Evolutionary conservation across 2,329 filamentous ascomycete species (phyloP).

Genomic region (Aspergillus hiratsukae): DNA sequence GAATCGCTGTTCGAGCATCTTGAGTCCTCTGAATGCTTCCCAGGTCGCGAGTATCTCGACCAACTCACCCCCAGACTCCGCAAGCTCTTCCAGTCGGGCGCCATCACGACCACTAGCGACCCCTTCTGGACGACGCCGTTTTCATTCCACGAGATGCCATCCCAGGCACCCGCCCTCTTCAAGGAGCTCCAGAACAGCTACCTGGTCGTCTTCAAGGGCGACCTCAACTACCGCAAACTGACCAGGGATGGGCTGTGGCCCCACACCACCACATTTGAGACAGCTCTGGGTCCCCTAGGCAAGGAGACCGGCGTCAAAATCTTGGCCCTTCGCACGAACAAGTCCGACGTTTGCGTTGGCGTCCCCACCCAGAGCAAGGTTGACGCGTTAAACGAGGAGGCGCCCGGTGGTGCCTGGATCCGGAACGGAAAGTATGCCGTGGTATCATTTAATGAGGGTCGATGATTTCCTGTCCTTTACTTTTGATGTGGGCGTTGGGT

Average conservation of each 20-base stretch:
- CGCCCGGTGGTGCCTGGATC: conserved; percentile 11
- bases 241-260: conserved; percentile 19
- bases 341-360: conserved; percentile 5
- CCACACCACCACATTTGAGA: conserved; percentile 13
- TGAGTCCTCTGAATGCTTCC: conserved; percentile 8
- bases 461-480: too few relatives aligned
- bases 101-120: conserved; percentile 9
- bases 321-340: too few relatives aligned
- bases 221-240: conserved; percentile 23
- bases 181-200: conserved; percentile 15
- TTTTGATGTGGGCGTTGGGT: too few relatives aligned
- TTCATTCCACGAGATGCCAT: conserved; percentile 11
- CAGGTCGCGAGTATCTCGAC: conserved; percentile 5
- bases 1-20: conserved; percentile 12
- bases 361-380: conserved; percentile 12
- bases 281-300: conserved; percentile 18
- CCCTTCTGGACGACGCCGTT: conserved; percentile 17
- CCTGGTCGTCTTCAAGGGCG: conserved; percentile 20
- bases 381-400: conserved; percentile 11
- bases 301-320: too few relatives aligned
- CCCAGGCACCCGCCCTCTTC: conserved; percentile 10
- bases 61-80: conserved; percentile 7
- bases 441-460: background rate
- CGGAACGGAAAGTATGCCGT: conserved; percentile 16
- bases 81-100: conserved; percentile 7